Base-by-base conservation (phyloP, 352 stramenopile species). In the Phytophthora pini region DNA sequence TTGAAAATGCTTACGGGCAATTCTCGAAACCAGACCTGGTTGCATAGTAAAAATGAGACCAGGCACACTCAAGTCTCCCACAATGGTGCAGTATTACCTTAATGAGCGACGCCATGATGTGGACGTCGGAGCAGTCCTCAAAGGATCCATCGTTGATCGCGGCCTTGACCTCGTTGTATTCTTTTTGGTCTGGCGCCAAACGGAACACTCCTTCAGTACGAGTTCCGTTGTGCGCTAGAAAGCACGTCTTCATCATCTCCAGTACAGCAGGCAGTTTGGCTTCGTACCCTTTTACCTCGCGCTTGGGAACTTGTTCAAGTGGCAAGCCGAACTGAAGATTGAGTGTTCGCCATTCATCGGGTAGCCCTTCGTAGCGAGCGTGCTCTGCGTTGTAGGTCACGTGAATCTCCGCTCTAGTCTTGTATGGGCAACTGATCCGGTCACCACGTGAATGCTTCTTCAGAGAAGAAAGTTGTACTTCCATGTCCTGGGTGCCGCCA, bases 31-130 rank as follows among this genome's bases (percentile, higher is more conserved):
- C 82, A 96, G 24, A 88, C 77, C 82, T 91, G 51, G 6, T 12
- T 1, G 34, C 3, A 43, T 12, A 2, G 44, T 49, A 31, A 44
- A n/a, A 55, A 29, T 57, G 29, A 63, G 15, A 36, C 6, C 20
- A 55, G 43, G 1, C 31, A 17, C 10, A 15, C 29, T 27, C 17
- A 20, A 20, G 17, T 20, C 17, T 20, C 17, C 17, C 17, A 20
- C 17, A 20, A 20, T 20, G 17, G 17, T 20, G 17, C 17, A 20
- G 17, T n/a, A n/a, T 36, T 32, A 81, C 80, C 74, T 96, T 96
- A 74, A 96, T 93, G 22, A 96, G 72, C 20, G 89, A 94, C 4
- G 88, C 83, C 20, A 93, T 70, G 29, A 94, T 87, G 62, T 96
- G 82, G 3, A 93, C 76, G 56, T 96, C 84, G 3, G 59, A 59